Percentiles rank a stretch among this genome's conserved stretches.
These are phyloP conservation scores for Xylaria telfairii DNA, from an alignment of 495 filamentous ascomycete genomes.

Conservation along the genomic window DNA sequence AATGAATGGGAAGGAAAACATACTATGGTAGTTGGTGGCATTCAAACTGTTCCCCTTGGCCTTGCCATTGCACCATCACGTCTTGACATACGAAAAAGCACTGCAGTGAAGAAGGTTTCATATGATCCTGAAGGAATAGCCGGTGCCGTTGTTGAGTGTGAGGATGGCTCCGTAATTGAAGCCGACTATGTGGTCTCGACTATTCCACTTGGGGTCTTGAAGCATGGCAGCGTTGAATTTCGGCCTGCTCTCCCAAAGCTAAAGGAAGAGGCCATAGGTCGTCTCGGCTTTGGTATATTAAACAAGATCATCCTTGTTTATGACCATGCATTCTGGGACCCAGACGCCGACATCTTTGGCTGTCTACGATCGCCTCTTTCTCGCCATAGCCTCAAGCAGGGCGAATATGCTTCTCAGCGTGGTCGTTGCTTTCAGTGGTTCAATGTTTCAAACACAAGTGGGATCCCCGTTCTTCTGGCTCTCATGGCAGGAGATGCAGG, in stretches of 20 bases:
- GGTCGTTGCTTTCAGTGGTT: constrained; percentile 98
- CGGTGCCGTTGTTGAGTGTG: constrained; percentile 70
- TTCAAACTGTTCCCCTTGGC: constrained; percentile 86
- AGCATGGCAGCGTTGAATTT: constrained; percentile 75
- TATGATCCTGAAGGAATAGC: constrained; percentile 39
- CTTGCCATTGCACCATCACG: constrained; percentile 75
- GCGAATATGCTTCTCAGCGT: constrained; percentile 58
- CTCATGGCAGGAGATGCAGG: constrained; percentile 98
- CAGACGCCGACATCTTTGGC: constrained; percentile 91
- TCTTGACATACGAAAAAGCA: constrained; percentile 79
- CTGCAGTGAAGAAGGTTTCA: constrained; percentile 38
- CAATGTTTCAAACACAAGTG: constrained; percentile 89
- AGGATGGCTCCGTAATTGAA: constrained; percentile 75
- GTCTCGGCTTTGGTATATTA: constrained; percentile 91
- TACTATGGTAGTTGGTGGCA: constrained; percentile 89
- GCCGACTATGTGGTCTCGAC: constrained; percentile 90
- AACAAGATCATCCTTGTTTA: constrained; percentile 97
- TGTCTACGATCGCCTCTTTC: constrained; percentile 73
- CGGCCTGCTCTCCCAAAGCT: constrained; percentile 82
- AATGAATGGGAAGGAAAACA: constrained; percentile 98
- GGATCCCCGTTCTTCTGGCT: constrained; percentile 83
- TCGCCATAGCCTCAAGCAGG: constrained; percentile 58
- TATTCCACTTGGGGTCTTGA: constrained; percentile 87
- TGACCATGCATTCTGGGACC: constrained; percentile 89
- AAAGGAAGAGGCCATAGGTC: constrained; percentile 80